phyloP scores from a whole-genome alignment of 495 filamentous ascomycete genomes.

The Neurospora sublineolata region DNA sequence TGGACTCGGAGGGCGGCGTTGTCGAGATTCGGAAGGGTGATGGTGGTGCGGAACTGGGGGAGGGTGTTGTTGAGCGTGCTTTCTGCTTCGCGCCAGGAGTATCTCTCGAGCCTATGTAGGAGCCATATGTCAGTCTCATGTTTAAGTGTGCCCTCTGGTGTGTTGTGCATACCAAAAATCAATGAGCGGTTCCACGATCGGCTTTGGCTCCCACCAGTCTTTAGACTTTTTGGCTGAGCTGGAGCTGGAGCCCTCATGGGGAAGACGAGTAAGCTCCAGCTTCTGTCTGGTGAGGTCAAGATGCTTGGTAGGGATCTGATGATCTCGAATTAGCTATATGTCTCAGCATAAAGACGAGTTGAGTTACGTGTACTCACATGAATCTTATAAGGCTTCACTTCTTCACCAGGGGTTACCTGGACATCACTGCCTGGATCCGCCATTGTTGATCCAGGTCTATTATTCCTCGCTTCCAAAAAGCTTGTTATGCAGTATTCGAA shows the following conservation, averaged over 20 bases:
- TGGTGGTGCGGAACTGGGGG: constrained; percentile 48
- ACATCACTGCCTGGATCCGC: neutral
- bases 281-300: constrained; percentile 43
- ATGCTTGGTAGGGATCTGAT: constrained; percentile 38
- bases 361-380: constrained; percentile 27
- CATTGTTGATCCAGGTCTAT: neutral
- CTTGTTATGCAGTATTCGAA: neutral
- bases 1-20: constrained; percentile 31
- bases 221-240: constrained; percentile 19
- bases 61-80: constrained; percentile 39
- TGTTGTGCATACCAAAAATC: constrained; percentile 37
- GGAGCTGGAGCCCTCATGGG: constrained; percentile 30
- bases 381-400: constrained; percentile 38
- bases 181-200: constrained; percentile 36
- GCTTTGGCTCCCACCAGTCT: constrained; percentile 38
- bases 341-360: neutral
- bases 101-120: constrained; percentile 41
- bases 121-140: neutral
- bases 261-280: constrained; percentile 43
- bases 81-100: constrained; percentile 51
- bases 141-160: neutral
- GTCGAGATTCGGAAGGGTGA: constrained; percentile 25
- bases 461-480: neutral
- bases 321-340: neutral
- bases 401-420: constrained; percentile 13